Conservation (phyloP, 306 rosid species). For the Quercus dentata region DNA sequence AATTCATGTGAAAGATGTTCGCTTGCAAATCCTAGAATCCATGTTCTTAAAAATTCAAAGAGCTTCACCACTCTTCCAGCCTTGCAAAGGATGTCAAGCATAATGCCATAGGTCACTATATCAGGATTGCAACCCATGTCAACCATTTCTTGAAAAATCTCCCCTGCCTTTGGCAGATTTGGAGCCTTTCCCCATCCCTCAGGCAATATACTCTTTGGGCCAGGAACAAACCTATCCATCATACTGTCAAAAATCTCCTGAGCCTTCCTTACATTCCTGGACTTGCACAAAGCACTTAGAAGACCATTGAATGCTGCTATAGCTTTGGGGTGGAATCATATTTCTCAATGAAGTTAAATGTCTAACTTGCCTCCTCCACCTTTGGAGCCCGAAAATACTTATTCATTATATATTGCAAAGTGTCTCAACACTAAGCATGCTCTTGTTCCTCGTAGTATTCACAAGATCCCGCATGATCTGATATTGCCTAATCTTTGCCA, state of each 20-base stretch:
- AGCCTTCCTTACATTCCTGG: constrained; percentile 88
- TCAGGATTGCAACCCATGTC: constrained; percentile 57
- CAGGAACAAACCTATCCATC: constrained; percentile 61
- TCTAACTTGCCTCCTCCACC: constrained; percentile 73
- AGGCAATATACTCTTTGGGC: constrained; percentile 72
- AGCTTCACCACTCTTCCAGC: constrained; percentile 86
- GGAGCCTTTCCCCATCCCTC: constrained; percentile 91
- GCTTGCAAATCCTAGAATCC: constrained; percentile 50
- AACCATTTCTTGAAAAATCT: constrained; percentile 70
- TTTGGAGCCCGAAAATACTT: constrained; percentile 76
- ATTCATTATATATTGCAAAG: constrained; percentile 74
- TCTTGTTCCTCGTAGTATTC: constrained; percentile 58
- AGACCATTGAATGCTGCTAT: constrained; percentile 67
- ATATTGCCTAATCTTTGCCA: too few relatives aligned
- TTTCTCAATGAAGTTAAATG: constrained; percentile 80
- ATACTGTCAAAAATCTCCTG: constrained; percentile 72
- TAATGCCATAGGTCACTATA: constrained; percentile 71
- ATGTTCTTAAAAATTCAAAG: constrained; percentile 63
- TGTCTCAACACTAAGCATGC: constrained; percentile 66
- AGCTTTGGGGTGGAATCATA: constrained; percentile 50
- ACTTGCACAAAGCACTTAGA: constrained; percentile 74
- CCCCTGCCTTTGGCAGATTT: constrained; percentile 74
- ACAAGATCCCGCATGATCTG: constrained; percentile 86
- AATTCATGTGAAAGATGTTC: constrained; percentile 67
- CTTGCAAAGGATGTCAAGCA: constrained; percentile 86